These are phyloP conservation scores for Fistulifera pelliculosa DNA, from an alignment of 108 stramenopile genomes.

Conservation along the genomic window DNA sequence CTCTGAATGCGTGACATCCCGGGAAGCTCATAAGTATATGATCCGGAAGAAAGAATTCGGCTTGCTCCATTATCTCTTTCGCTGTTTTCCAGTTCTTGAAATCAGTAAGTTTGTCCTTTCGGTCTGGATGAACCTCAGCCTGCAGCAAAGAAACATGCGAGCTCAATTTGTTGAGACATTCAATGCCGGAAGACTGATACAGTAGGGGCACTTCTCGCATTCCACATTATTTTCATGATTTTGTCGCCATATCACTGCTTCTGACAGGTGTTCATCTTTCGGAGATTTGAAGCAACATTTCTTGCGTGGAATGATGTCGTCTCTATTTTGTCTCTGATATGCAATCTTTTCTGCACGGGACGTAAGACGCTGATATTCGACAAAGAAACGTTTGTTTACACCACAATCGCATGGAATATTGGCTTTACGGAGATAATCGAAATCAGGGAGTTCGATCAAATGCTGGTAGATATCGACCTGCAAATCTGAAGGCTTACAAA, in stretches of 20 bases:
- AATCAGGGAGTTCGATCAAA: conserved; percentile 68
- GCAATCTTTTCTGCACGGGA: conserved; percentile 52
- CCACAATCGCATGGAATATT: conserved; percentile 79
- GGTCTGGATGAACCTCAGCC: conserved; percentile 23
- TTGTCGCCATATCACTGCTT: conserved; percentile 60
- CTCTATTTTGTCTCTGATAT: conserved; percentile 51
- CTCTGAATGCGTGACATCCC: conserved; percentile 40
- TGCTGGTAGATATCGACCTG: conserved; percentile 74
- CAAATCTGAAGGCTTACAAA: conserved; percentile 63
- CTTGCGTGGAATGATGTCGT: conserved; percentile 30
- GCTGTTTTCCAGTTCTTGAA: conserved; percentile 22
- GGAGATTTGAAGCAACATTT: conserved; percentile 58
- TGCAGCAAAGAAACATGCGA: conserved; percentile 74
- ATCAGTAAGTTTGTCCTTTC: conserved; percentile 4
- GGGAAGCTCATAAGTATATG: conserved; percentile 52
- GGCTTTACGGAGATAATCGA: conserved; percentile 40
- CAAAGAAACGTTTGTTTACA: conserved; percentile 58
- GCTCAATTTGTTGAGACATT: conserved; percentile 42
- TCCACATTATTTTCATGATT: conserved; percentile 16
- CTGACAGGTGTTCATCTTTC: conserved; percentile 19
- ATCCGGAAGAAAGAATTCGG: conserved; percentile 56
- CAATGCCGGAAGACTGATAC: conserved; percentile 48
- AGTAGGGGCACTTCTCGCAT: conserved; percentile 54
- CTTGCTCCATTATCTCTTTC: conserved; percentile 57
- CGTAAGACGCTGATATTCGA: conserved; percentile 33